Evolutionary conservation across 73 alveolate species (phyloP), one percentile per base, ranked within the genome.

Genomic region (Diophrys sp.): DNA sequence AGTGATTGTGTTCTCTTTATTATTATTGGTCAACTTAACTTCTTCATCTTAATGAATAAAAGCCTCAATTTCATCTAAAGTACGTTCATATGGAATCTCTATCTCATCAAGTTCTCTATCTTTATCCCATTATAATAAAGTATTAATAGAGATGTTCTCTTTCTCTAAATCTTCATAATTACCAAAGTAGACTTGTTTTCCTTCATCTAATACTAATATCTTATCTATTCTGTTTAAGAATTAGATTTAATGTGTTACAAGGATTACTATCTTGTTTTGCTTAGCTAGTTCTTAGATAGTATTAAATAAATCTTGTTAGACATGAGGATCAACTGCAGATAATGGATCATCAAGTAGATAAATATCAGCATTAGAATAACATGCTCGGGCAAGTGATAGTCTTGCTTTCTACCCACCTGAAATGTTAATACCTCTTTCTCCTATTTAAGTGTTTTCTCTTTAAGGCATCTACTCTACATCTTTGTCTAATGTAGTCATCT

Each of bases 341-440:
- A 85, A 32, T 0, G 85, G 89, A 81, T 87, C 94, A 33, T 87
- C 94, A 0, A 87, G 83, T 18, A 87, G 33, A 27, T 67, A 79
- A 28, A 87, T 81, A 44, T 88, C 91, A 23, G 89, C 77, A 71
- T 89, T 88, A 29, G 83, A 31, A 71, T 89, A 89, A 23, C 86
- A 32, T 14, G 96, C 93, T 67, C 96, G 67, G 1, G 96, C 96
- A 24, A 89, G 70, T 73, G 84, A 71, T 14, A 89, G 66, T 80
- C 96, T 82, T 80, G 96, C 96, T 54, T 89, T 89, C 77, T 89
- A 71, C 14, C 96, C 96, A 0, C 96, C 96, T 23, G 88, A 69
- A 29, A 89, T 53, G 78, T 86, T 89, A 34, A 86, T 56, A 23
- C 96, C 96, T 54, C 87, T 87, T 56, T 89, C 96, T 26, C 96